These are phyloP conservation scores for Draba incana DNA, from an alignment of 345 rosid genomes.

Conservation along the genomic window DNA sequence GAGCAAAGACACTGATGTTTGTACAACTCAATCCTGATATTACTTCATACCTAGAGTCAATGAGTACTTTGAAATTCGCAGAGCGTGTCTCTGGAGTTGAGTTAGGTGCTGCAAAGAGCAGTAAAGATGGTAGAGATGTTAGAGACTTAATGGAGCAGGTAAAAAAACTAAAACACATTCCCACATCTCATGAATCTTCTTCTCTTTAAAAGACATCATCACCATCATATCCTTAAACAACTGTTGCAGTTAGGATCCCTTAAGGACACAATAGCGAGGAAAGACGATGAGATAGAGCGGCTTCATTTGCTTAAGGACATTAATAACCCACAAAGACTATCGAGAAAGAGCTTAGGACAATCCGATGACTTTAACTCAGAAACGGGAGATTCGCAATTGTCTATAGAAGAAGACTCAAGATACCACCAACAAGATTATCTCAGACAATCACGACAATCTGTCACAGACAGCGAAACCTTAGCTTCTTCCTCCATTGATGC, in stretches of 20 bases:
- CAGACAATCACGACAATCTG: slow-evolving; percentile 24
- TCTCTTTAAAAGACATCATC: too few relatives aligned
- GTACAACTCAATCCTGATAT: slow-evolving; percentile 90
- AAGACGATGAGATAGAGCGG: slow-evolving; percentile 85
- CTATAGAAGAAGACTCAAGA: slow-evolving; percentile 29
- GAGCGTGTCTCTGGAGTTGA: slow-evolving; percentile 85
- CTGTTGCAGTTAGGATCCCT: slow-evolving; percentile 85
- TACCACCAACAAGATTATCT: slow-evolving; percentile 35
- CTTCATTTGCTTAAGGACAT: slow-evolving; percentile 71
- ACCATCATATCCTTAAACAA: too few relatives aligned
- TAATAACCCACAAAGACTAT: slow-evolving; percentile 44
- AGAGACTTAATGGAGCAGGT: slow-evolving; percentile 87
- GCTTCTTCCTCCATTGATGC: slow-evolving; percentile 26
- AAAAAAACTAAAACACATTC: too few relatives aligned
- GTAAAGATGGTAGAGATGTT: slow-evolving; percentile 80
- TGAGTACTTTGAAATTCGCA: slow-evolving; percentile 92
- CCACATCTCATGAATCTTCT: too few relatives aligned
- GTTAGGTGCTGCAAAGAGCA: slow-evolving; percentile 77
- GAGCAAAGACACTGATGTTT: slow-evolving; percentile 89
- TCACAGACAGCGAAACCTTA: background rate
- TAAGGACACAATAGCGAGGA: slow-evolving; percentile 71
- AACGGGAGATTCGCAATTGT: slow-evolving; percentile 26
- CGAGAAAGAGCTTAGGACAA: slow-evolving; percentile 33
- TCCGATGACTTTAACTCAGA: slow-evolving; percentile 35
- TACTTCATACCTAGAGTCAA: slow-evolving; percentile 70